Percentiles rank a stretch among this genome's conserved stretches.
These are phyloP conservation scores for Fusarium paranaense DNA, from an alignment of 2,329 filamentous ascomycete species.

Conservation along the genomic window DNA sequence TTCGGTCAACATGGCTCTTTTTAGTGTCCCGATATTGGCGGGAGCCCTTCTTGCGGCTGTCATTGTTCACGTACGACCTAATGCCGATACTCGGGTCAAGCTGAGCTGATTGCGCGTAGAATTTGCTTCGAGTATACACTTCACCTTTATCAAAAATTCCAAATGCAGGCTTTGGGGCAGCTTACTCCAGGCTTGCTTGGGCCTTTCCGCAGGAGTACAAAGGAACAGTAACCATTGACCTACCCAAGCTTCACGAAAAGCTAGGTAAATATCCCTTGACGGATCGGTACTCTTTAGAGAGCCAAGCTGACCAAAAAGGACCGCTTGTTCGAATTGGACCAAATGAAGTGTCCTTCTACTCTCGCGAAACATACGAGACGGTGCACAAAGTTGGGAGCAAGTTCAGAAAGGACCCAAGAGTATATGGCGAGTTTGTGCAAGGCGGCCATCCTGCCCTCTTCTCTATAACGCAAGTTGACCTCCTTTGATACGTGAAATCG, in stretches of 20 bases:
- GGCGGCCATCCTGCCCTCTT: conserved; percentile 44
- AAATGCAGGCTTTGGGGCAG: conserved; percentile 30
- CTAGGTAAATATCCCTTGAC: conserved; percentile 8
- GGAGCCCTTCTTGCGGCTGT: not conserved
- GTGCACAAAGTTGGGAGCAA: conserved; percentile 42
- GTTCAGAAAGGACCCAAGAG: conserved; percentile 42
- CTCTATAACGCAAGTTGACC: conserved; percentile 38
- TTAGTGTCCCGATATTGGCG: not conserved
- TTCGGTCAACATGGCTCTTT: not conserved
- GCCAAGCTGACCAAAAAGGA: conserved; percentile 3
- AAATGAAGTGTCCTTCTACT: conserved; percentile 44
- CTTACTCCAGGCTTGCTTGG: conserved; percentile 40
- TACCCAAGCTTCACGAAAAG: conserved; percentile 39
- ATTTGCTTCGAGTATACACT: not conserved
- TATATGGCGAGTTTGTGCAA: conserved; percentile 45
- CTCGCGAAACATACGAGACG: conserved; percentile 38
- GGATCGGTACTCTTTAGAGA: not conserved
- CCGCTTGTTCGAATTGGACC: conserved; percentile 39
- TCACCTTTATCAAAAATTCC: conserved; percentile 35
- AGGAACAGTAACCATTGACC: conserved; percentile 35
- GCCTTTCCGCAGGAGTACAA: conserved; percentile 36
- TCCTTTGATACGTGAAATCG: too few species aligned
- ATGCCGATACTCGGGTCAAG: not conserved
- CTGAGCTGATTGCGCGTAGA: not conserved
- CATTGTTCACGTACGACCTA: not conserved